Percentiles rank a stretch among this genome's conserved stretches.
These are phyloP conservation scores for Verticillium nubilum DNA, from an alignment of 2,329 filamentous ascomycete genomes.

Conservation along the genomic window DNA sequence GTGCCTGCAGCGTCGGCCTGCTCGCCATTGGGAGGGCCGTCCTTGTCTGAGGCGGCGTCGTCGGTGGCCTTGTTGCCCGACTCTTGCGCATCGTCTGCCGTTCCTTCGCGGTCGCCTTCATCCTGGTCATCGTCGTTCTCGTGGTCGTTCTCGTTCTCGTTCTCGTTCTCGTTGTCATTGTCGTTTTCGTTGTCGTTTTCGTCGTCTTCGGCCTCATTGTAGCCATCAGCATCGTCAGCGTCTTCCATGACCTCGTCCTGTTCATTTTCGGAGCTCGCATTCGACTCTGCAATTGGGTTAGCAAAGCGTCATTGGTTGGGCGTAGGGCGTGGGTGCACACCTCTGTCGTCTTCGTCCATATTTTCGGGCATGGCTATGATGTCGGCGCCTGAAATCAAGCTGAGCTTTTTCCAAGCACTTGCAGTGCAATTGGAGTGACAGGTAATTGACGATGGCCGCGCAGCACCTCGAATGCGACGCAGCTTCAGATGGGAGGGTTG, in stretches of 20 bases:
- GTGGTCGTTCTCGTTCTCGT: conserved; percentile 19
- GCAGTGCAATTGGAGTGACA: too few relatives aligned
- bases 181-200: conserved; percentile 27
- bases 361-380: neutral
- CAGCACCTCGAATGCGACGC: too few relatives aligned
- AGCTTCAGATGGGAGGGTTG: too few relatives aligned
- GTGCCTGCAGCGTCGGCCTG: conserved; percentile 19
- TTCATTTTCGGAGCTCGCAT: conserved; percentile 39
- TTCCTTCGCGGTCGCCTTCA: conserved; percentile 20
- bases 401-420: too few relatives aligned
- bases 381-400: too few relatives aligned
- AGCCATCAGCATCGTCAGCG: conserved; percentile 28
- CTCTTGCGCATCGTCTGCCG: conserved; percentile 14
- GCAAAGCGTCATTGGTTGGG: neutral
- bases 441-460: too few relatives aligned
- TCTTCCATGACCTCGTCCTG: conserved; percentile 54
- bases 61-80: neutral
- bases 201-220: conserved; percentile 26
- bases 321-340: conserved; percentile 7
- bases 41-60: conserved; percentile 11
- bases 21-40: conserved; percentile 20
- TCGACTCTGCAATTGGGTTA: conserved; percentile 20
- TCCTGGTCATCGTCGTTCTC: conserved; percentile 25
- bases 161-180: conserved; percentile 26
- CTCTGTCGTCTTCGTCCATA: conserved; percentile 24